These are phyloP conservation scores for Apiospora saccharicola DNA, from an alignment of 2,329 filamentous ascomycete species.

Conservation along the genomic window DNA sequence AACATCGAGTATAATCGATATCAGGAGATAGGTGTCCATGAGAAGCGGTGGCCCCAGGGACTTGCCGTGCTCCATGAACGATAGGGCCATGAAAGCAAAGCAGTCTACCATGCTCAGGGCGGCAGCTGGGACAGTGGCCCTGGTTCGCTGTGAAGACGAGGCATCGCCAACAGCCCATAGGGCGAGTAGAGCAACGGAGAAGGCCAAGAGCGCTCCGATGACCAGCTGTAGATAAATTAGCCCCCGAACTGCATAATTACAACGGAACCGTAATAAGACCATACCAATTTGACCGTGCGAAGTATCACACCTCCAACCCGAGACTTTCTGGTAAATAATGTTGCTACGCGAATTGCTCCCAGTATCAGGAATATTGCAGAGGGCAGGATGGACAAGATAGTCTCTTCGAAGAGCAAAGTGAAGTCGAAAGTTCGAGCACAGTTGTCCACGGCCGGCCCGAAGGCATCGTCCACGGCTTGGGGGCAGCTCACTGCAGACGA, in stretches of 20 bases:
- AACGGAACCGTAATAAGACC: background rate
- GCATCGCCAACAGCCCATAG: constrained; percentile 23
- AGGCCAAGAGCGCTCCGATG: constrained; percentile 15
- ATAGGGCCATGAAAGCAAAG: constrained; percentile 29
- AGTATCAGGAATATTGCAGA: constrained; percentile 34
- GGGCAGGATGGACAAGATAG: constrained; percentile 37
- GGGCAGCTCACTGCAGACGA: constrained; percentile 17
- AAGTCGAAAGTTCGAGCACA: constrained; percentile 35
- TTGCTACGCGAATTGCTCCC: constrained; percentile 24
- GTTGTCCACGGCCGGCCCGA: constrained; percentile 24
- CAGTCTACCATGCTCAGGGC: constrained; percentile 28
- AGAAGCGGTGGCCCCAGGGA: constrained; percentile 31
- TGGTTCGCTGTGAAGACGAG: constrained; percentile 17
- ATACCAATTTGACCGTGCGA: constrained; percentile 23
- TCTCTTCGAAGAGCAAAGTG: constrained; percentile 39
- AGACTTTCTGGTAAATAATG: constrained; percentile 22
- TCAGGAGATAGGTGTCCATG: constrained; percentile 30
- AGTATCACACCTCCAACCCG: constrained; percentile 9
- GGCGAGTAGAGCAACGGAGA: constrained; percentile 18
- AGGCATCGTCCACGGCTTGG: constrained; percentile 20
- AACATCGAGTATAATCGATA: constrained; percentile 31
- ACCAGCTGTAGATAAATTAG: background rate
- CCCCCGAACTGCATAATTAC: too few species aligned
- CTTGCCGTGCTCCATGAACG: constrained; percentile 31
- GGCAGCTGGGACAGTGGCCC: constrained; percentile 29